Evolutionary conservation across 805 yeast genomes (phyloP), one percentile per base, ranked within the genome.

Genomic region (Candida mattraensis): DNA sequence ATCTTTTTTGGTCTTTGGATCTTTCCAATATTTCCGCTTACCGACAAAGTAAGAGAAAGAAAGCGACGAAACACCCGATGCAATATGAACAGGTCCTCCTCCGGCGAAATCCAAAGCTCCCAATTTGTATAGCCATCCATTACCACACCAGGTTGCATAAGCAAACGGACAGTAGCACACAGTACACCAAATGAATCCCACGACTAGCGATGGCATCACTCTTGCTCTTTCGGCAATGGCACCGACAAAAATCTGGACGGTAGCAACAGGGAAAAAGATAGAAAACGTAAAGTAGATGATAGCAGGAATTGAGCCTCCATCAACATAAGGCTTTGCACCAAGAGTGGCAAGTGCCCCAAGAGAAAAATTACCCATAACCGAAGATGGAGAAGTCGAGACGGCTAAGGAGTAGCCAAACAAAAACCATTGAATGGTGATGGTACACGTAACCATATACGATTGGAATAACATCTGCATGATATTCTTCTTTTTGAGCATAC

Each of bases 31-130:
- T 53, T 53, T 54, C 39, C 75, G 53, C 35, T 66, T 66, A n/a
- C 75, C 75, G 30, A 69, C 40, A 38, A 54, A 69, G 43, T 58
- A 54, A 5, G 72, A 66, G 44, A 64, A 69, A n/a, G 68, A 59
- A 19, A 68, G 48, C 3, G 73, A 63, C 3, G 72, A 65, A 18
- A 61, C 57, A 26, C 74, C 74, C 5, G 69, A 58, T 5, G 72
- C 63, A 35, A 69, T 61, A 50, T 70, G 75, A 20, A 70, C 75
- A 1, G 74, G 74, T 18, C 73, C 73, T 23, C 75, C 75, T 25
- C 74, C 75, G 6, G 74, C 73, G 50, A 69, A 70, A 46, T 70
- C 75, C 36, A 69, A 58, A 4, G 65, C 67, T 5, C 74, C 75
- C 28, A 70, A 53, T 18, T 54, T 60, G 33, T 51, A 61, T 29